Evolutionary conservation across 148 eudicot genomes (phyloP).

Genomic region (Fagopyrum homotropicum): DNA sequence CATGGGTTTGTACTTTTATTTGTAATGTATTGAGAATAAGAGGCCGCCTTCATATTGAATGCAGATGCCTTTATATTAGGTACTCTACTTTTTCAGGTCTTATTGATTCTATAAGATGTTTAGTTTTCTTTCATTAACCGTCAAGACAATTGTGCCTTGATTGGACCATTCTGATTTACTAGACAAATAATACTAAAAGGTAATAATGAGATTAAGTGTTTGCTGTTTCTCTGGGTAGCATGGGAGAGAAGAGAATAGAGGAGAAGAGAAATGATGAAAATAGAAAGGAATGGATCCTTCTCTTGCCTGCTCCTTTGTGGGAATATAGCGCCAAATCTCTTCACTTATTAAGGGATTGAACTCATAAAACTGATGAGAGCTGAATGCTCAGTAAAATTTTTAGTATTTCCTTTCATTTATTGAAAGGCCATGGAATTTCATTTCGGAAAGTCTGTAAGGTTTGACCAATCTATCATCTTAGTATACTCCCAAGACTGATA

Average conservation of each 20-base stretch:
- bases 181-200: neutral
- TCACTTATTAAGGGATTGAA: no score
- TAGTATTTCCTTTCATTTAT: no score
- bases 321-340: no score
- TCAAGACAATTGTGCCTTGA: neutral
- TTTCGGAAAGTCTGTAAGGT: no score
- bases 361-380: no score
- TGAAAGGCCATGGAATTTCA: no score
- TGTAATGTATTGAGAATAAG: neutral
- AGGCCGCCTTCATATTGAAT: neutral
- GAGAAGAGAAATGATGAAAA: neutral
- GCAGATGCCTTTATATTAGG: neutral
- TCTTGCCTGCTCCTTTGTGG: no score
- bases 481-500: no score
- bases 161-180: neutral
- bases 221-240: neutral
- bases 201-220: neutral
- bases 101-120: neutral
- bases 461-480: no score
- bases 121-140: neutral
- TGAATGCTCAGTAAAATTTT: no score
- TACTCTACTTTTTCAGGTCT: neutral
- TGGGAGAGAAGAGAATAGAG: neutral
- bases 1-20: neutral
- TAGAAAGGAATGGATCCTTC: neutral